Conservation (phyloP, 352 stramenopile species). For the Phytophthora fragariaefolia region DNA sequence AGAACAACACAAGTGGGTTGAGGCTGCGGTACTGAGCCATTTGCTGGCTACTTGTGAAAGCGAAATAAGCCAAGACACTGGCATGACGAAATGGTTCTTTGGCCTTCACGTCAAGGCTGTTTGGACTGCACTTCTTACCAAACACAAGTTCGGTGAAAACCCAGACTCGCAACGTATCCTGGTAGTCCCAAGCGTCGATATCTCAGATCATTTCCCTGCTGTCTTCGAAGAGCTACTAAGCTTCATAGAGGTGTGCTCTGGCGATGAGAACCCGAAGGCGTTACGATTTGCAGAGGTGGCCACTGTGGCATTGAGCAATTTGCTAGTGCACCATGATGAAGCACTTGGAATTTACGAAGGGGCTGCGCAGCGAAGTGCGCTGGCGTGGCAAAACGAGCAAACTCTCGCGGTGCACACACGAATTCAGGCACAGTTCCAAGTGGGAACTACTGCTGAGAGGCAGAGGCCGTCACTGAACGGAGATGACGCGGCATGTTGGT, state of each 20-base stretch:
- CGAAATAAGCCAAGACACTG: constrained; percentile 1
- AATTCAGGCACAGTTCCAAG: constrained; percentile 45
- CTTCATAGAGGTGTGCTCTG: constrained; percentile 32
- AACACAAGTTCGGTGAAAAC: constrained; percentile 12
- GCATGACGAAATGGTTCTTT: constrained; percentile 38
- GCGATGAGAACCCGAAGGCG: constrained; percentile 11
- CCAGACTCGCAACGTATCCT: constrained; percentile 30
- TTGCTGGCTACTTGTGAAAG: constrained; percentile 25
- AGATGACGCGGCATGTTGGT: constrained; percentile 39
- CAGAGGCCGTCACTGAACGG: neutral
- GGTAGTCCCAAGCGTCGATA: constrained; percentile 25
- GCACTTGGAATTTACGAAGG: neutral
- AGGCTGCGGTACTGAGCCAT: constrained; percentile 54
- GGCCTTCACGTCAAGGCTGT: constrained; percentile 64
- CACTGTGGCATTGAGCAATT: constrained; percentile 49
- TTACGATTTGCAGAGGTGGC: constrained; percentile 34
- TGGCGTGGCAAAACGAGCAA: constrained; percentile 53
- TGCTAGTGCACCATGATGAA: constrained; percentile 39
- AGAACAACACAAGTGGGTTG: constrained; percentile 37
- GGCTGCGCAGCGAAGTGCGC: constrained; percentile 8
- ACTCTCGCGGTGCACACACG: constrained; percentile 40
- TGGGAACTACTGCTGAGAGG: constrained; percentile 11
- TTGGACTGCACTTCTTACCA: constrained; percentile 37
- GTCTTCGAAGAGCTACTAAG: constrained; percentile 46
- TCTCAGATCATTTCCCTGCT: constrained; percentile 38